These are phyloP conservation scores for Hevea brasiliensis DNA, from an alignment of 345 rosid species.

Conservation along the genomic window DNA sequence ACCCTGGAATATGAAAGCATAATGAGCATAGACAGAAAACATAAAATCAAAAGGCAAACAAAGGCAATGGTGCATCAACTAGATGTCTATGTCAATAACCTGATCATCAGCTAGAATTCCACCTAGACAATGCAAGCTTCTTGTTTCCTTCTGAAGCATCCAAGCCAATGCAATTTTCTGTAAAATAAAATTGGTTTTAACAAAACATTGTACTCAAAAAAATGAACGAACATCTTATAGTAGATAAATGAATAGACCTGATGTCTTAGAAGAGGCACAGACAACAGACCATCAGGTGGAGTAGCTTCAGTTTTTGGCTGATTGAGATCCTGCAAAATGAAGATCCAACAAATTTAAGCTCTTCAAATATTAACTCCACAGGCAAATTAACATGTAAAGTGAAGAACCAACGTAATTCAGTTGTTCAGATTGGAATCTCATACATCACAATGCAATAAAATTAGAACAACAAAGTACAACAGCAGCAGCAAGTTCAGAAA, in stretches of 20 bases:
- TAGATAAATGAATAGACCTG: constrained; percentile 56
- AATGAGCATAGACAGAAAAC: constrained; percentile 4
- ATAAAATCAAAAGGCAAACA: not conserved
- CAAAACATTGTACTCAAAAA: not conserved
- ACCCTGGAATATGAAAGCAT: constrained; percentile 53
- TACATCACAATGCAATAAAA: not conserved
- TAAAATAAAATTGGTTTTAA: constrained; percentile 24
- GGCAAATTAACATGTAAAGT: constrained; percentile 4
- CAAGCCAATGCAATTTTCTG: constrained; percentile 98
- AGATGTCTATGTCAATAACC: constrained; percentile 43
- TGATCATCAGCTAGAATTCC: constrained; percentile 99
- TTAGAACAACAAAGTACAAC: not conserved
- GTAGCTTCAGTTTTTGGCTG: constrained; percentile 75
- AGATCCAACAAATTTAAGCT: constrained; percentile 10
- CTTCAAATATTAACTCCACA: constrained; percentile 7
- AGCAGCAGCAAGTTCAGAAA: not conserved
- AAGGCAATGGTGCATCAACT: not conserved
- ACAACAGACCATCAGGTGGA: constrained; percentile 77
- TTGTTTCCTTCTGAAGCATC: constrained; percentile 94
- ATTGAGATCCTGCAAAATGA: constrained; percentile 64
- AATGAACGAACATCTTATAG: constrained; percentile 9
- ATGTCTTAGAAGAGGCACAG: constrained; percentile 85
- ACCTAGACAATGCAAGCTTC: constrained; percentile 77
- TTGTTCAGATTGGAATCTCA: not conserved
- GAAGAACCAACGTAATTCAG: not conserved